Conservation (phyloP, 352 stramenopile genomes). For the Phytophthora kernoviae region DNA sequence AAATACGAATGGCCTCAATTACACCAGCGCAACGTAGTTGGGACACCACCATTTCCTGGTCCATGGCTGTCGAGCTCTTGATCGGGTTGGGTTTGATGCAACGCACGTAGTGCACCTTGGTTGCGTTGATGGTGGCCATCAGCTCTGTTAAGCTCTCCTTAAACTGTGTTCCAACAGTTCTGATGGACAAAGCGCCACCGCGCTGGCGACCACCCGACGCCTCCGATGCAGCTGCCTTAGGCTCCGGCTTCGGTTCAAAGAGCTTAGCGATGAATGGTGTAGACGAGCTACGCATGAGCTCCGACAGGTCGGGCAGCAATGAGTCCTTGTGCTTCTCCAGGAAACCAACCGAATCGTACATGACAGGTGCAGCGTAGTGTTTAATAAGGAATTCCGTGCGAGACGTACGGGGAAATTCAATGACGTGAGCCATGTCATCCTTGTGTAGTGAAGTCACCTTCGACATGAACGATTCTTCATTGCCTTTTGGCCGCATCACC, state of each 20-base stretch:
- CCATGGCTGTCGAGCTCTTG: constrained; percentile 92
- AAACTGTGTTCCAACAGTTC: constrained; percentile 92
- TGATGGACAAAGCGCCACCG: constrained; percentile 63
- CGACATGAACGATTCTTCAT: constrained; percentile 85
- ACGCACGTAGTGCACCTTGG: constrained; percentile 97
- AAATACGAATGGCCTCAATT: constrained; percentile 99
- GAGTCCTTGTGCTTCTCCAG: constrained; percentile 97
- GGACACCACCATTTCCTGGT: constrained; percentile 93
- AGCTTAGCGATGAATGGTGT: constrained; percentile 77
- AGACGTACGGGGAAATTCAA: constrained; percentile 84
- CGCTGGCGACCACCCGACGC: constrained; percentile 47
- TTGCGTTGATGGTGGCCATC: constrained; percentile 95
- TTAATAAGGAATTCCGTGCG: constrained; percentile 94
- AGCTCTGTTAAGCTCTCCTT: constrained; percentile 93
- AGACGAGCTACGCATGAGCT: constrained; percentile 79
- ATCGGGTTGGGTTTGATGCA: constrained; percentile 99
- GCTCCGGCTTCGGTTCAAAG: constrained; percentile 69
- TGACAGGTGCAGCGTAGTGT: constrained; percentile 95
- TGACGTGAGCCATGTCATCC: constrained; percentile 83
- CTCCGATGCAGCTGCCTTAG: constrained; percentile 42
- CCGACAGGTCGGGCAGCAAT: constrained; percentile 93
- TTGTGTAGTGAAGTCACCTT: constrained; percentile 86
- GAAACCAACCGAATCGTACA: constrained; percentile 94
- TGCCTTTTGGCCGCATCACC: constrained; percentile 87
- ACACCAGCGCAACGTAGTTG: constrained; percentile 98